Percentiles rank a stretch among this genome's conserved stretches.
Evolutionary conservation across 495 filamentous ascomycete species (phyloP).

Genomic region (Gamarada debralockiae): DNA sequence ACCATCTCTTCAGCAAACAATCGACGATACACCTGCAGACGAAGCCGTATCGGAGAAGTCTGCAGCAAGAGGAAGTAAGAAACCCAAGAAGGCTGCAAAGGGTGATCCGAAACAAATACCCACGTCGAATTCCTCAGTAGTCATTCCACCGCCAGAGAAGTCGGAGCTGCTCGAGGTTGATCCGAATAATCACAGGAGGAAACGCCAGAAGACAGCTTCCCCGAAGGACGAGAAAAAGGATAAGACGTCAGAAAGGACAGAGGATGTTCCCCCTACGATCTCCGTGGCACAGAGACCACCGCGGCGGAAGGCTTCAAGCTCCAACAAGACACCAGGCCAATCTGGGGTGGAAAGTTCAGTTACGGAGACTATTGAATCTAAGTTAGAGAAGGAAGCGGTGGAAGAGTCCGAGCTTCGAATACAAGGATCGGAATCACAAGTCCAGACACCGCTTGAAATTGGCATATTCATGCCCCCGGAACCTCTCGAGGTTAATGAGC

Average conservation of each 20-base stretch:
- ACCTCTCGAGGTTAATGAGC: too few species aligned
- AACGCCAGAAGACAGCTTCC: conserved; percentile 45
- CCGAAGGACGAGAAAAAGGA: conserved; percentile 8
- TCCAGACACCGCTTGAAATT: too few species aligned
- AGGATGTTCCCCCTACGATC: not conserved
- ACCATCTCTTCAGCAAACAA: not conserved
- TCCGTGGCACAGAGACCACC: too few species aligned
- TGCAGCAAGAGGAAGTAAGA: not conserved
- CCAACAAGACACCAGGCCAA: too few species aligned
- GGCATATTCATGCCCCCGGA: too few species aligned
- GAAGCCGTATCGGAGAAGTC: not conserved
- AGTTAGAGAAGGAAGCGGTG: too few species aligned
- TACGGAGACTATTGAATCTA: too few species aligned
- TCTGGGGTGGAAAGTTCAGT: too few species aligned
- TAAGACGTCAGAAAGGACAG: not conserved
- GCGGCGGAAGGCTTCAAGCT: too few species aligned
- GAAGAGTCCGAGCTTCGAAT: too few species aligned
- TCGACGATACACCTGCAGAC: not conserved
- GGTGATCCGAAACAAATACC: not conserved
- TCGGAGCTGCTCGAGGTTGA: conserved; percentile 22
- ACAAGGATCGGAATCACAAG: too few species aligned
- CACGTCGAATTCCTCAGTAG: not conserved
- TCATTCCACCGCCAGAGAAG: not conserved
- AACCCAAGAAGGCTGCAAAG: not conserved
- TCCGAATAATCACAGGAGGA: conserved; percentile 38